These are phyloP conservation scores for Lachancea cidri DNA, from an alignment of 805 yeast genomes.

Conservation along the genomic window DNA sequence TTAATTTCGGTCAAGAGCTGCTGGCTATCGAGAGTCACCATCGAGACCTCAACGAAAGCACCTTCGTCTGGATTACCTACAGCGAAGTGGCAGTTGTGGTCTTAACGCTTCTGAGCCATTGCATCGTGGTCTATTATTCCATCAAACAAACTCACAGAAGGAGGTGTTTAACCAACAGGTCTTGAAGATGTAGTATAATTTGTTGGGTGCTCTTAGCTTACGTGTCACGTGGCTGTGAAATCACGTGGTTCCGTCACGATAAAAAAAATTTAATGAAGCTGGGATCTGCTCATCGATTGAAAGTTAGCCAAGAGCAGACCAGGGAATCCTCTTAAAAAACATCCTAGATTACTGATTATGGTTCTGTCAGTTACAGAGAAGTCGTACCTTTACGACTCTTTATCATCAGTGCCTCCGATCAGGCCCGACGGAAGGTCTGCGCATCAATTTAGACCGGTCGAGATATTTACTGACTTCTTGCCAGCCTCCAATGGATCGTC, in stretches of 20 bases:
- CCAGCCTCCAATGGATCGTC: constrained; percentile 93
- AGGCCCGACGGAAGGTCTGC: constrained; percentile 82
- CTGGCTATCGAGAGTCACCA: constrained; percentile 12
- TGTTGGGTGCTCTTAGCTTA: no score
- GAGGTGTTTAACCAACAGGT: no score
- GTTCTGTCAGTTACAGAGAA: constrained; percentile 71
- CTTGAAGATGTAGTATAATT: no score
- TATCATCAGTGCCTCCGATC: constrained; percentile 51
- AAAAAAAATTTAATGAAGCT: no score
- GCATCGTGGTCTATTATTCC: background rate
- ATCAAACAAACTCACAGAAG: no score
- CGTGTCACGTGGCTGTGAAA: no score
- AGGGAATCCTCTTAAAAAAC: no score
- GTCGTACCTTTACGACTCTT: constrained; percentile 69
- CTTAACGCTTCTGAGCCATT: background rate
- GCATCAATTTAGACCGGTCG: constrained; percentile 79
- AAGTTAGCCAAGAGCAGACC: no score
- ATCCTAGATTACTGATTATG: constrained; percentile 35
- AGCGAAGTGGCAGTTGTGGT: constrained; percentile 4
- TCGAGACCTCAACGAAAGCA: constrained; percentile 16
- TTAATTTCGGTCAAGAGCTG: constrained; percentile 8
- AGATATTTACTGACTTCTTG: constrained; percentile 72
- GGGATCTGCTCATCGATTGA: no score
- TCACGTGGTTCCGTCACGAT: no score
- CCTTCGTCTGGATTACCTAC: constrained; percentile 6